A percentile compares a stretch with the other conserved stretches of the same genome.
Conservation (phyloP, 2,329 filamentous ascomycete genomes). For the Aureobasidium sp. region DNA sequence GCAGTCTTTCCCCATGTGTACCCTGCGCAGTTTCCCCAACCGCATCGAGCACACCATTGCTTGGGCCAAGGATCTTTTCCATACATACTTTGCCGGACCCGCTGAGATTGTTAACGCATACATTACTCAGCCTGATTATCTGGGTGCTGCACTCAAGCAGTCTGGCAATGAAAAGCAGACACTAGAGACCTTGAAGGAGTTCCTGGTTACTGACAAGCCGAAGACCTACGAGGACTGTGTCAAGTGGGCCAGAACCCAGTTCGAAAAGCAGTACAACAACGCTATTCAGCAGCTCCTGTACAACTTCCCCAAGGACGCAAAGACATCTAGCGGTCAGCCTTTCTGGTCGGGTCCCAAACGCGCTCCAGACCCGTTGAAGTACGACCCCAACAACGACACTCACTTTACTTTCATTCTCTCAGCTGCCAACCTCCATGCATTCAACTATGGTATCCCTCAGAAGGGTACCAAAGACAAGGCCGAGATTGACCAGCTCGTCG, state of each 20-base stretch:
- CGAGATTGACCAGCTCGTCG: constrained; percentile 71
- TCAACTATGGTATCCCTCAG: constrained; percentile 96
- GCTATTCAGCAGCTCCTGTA: constrained; percentile 90
- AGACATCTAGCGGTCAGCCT: constrained; percentile 75
- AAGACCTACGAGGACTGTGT: constrained; percentile 93
- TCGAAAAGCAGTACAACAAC: constrained; percentile 96
- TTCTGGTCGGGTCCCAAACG: constrained; percentile 99
- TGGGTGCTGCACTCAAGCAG: constrained; percentile 81
- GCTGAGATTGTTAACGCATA: constrained; percentile 89
- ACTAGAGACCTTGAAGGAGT: constrained; percentile 82
- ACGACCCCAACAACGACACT: constrained; percentile 74
- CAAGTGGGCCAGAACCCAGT: constrained; percentile 85
- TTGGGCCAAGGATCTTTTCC: constrained; percentile 94
- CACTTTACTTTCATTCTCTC: constrained; percentile 85
- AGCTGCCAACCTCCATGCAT: constrained; percentile 86
- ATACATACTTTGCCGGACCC: constrained; percentile 86
- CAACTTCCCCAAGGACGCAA: constrained; percentile 94
- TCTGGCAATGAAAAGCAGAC: constrained; percentile 93
- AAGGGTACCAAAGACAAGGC: constrained; percentile 58
- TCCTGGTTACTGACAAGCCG: constrained; percentile 84
- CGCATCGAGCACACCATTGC: constrained; percentile 98
- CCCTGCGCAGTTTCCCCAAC: constrained; percentile 93
- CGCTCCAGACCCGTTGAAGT: constrained; percentile 84
- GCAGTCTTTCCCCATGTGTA: constrained; percentile 99
- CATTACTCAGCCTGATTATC: constrained; percentile 82